Evolutionary conservation across 768 basidiomycete species (phyloP).

Genomic region (Amanita molliuscula): DNA sequence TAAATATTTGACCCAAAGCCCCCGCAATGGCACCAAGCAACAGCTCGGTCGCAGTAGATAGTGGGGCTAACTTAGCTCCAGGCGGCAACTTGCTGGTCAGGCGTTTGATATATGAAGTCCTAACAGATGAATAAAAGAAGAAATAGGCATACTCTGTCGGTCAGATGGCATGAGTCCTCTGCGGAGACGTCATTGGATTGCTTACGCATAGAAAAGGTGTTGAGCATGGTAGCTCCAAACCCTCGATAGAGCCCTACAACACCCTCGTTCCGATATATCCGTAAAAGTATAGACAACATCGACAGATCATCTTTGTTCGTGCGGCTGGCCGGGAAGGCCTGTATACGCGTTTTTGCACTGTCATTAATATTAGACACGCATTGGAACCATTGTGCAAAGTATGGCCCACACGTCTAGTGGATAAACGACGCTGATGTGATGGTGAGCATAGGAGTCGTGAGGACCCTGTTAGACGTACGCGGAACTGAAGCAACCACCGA

Average conservation of each 20-base stretch:
- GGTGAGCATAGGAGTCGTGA: slow-evolving; percentile 7
- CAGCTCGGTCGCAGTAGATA: slow-evolving; percentile 76
- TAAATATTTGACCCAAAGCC: slow-evolving; percentile 93
- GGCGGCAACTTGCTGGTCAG: slow-evolving; percentile 46
- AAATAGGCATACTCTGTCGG: slow-evolving; percentile 93
- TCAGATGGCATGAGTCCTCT: slow-evolving; percentile 6
- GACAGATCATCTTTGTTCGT: slow-evolving; percentile 45
- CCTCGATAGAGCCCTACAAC: slow-evolving; percentile 79
- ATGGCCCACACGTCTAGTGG: slow-evolving; percentile 82
- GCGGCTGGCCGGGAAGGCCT: slow-evolving; percentile 54
- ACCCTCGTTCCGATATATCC: slow-evolving; percentile 76
- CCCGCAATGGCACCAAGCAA: slow-evolving; percentile 87
- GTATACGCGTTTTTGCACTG: slow-evolving; percentile 92
- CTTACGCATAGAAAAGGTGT: slow-evolving; percentile 93
- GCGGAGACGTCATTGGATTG: slow-evolving; percentile 14
- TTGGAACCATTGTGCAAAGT: neutral
- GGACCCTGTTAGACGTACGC: slow-evolving; percentile 48
- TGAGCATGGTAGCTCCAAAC: slow-evolving; percentile 94
- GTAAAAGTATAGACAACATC: slow-evolving; percentile 53
- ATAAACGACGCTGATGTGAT: slow-evolving; percentile 64
- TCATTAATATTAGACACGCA: slow-evolving; percentile 6
- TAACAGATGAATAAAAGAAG: slow-evolving; percentile 94
- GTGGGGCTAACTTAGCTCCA: slow-evolving; percentile 47
- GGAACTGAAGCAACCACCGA: slow-evolving; percentile 89
- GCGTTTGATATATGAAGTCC: slow-evolving; percentile 72